Evolutionary conservation across 2,329 filamentous ascomycete genomes (phyloP).

Genomic region (Cryphonectria parasitica): DNA sequence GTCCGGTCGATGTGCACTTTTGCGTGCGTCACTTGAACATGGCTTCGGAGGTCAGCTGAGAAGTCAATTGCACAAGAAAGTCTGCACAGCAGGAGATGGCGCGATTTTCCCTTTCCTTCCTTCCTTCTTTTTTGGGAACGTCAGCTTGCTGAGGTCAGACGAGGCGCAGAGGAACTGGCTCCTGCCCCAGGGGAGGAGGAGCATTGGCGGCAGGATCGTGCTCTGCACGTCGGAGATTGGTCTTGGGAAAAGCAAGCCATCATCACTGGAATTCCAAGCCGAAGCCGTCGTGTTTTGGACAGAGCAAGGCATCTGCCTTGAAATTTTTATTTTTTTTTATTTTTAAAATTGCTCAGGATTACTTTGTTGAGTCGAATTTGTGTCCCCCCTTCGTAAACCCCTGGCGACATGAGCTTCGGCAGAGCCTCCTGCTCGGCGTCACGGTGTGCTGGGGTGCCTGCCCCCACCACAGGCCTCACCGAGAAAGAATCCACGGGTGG

Average conservation of each 20-base stretch:
- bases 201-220: neutral
- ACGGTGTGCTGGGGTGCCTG: neutral
- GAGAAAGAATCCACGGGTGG: neutral
- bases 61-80: neutral
- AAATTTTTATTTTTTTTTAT: constrained; percentile 5
- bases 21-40: constrained; percentile 3
- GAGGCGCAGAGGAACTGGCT: constrained; percentile 6
- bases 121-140: neutral
- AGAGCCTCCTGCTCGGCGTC: neutral
- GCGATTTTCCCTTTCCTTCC: neutral
- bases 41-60: constrained; percentile 2
- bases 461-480: neutral
- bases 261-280: constrained; percentile 1
- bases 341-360: constrained; percentile 6
- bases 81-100: neutral
- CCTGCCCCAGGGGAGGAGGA: neutral
- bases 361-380: constrained; percentile 7
- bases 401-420: neutral
- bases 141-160: constrained; percentile 16
- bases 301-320: constrained; percentile 20
- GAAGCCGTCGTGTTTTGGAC: constrained; percentile 14
- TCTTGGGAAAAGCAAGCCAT: neutral
- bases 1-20: neutral
- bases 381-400: neutral
- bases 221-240: constrained; percentile 8